Base-by-base conservation (phyloP, 441 rosid genomes). In the Jatropha podagrica region DNA sequence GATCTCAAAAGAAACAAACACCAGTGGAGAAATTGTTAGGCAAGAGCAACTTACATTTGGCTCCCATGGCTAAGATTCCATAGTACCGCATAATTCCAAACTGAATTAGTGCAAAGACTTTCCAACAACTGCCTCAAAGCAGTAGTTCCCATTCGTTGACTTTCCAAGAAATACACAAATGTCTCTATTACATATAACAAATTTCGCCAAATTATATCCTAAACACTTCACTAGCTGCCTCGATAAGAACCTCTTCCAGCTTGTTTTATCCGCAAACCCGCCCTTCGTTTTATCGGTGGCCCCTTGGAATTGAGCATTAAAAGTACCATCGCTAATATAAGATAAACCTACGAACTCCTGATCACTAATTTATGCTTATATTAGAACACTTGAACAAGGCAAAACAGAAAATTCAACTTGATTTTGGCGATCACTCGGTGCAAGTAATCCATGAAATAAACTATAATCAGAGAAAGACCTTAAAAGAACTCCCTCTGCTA, bases 191-290 rank as follows among this genome's bases (percentile, higher is more conserved):
- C 79, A 68, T 41, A 79, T 27, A 67, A 79, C 15, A 81, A 78
- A 69, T 54, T 26, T 63, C 51, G 56, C 76, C 59, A 73, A 71
- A 65, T 14, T 63, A 62, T 74, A 27, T 46, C 18, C 64, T 69
- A 59, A 62, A 58, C 54, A 75, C 62, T 56, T 82, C 68, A 26
- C 88, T 90, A 90, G 72, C 92, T 85, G 20, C 86, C 94, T 10
- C 89, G 79, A 51, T 88, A 88, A 40, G 92, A 90, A 44, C 92
- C 89, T 80, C 92, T 72, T 18, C 94, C 94, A 13, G 94, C 89
- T 71, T 82, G 91, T 65, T 86, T 88, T 59, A 84, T 84, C 66
- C 85, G 76, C 75, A 89, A 77, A 13, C 90, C 86, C 10, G 89
- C 89, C 71, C 86, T 80, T 69, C 87, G 81, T 76, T 83, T 87